Evolutionary conservation across 78 protist species (phyloP).

Genomic region (Paratrimastix pyriformis): DNA sequence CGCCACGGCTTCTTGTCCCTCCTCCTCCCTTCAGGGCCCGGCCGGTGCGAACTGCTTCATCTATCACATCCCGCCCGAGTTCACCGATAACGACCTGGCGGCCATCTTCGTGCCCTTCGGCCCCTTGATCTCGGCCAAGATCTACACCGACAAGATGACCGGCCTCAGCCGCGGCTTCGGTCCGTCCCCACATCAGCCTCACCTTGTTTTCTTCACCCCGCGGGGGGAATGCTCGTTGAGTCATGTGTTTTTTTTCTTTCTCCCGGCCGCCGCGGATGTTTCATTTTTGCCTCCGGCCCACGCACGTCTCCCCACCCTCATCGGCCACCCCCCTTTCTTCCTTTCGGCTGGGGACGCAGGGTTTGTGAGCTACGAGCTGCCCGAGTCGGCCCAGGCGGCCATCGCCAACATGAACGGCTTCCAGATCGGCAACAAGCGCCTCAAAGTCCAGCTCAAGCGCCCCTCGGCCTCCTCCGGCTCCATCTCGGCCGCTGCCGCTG

Average conservation of each 20-base stretch:
- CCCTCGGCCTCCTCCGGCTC: too few relatives aligned
- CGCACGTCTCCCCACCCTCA: too few relatives aligned
- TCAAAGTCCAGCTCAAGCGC: constrained; percentile 65
- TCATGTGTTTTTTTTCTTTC: too few relatives aligned
- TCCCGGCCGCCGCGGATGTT: too few relatives aligned
- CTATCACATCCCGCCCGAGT: constrained; percentile 58
- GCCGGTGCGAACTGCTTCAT: constrained; percentile 57
- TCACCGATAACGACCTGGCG: constrained; percentile 40
- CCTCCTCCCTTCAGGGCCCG: too few relatives aligned
- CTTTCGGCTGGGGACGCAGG: constrained; percentile 13
- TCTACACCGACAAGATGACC: constrained; percentile 55
- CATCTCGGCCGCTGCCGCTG: too few relatives aligned
- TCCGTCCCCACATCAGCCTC: constrained; percentile 5
- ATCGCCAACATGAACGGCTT: constrained; percentile 54
- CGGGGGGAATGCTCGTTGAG: too few relatives aligned
- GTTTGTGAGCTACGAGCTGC: constrained; percentile 57
- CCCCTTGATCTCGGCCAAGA: constrained; percentile 49
- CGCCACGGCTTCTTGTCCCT: too few relatives aligned
- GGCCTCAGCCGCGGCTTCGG: constrained; percentile 65
- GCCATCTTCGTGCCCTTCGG: constrained; percentile 53
- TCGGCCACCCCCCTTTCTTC: background rate
- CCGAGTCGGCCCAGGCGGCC: constrained; percentile 50
- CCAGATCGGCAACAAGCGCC: constrained; percentile 50
- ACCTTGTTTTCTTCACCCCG: too few relatives aligned
- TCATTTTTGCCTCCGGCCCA: too few relatives aligned